Conservation (phyloP, 345 rosid genomes). For the Toxicodendron radicans region DNA sequence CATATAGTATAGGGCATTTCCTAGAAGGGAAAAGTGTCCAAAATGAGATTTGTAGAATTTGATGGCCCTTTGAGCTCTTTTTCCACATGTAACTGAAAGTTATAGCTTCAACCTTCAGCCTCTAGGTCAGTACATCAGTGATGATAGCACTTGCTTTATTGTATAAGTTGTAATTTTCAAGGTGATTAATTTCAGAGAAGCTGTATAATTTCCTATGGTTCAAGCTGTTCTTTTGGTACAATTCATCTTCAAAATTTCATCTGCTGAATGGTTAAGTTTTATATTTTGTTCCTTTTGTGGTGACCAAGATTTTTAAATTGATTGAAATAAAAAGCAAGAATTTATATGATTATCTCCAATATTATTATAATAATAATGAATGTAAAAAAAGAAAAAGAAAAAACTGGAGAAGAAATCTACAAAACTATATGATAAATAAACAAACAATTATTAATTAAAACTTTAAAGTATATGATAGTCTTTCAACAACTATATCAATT, state of each 20-base stretch:
- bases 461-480: background rate
- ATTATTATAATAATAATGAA: background rate
- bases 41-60: background rate
- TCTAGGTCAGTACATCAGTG: constrained; percentile 14
- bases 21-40: background rate
- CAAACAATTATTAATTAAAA: background rate
- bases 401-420: constrained; percentile 25
- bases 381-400: too few species aligned
- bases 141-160: constrained; percentile 17
- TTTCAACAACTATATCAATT: constrained; percentile 16
- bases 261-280: background rate
- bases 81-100: background rate
- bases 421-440: background rate
- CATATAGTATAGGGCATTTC: background rate
- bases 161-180: constrained; percentile 18
- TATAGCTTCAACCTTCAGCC: too few species aligned
- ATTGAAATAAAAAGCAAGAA: too few species aligned
- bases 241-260: background rate
- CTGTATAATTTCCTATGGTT: background rate
- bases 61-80: background rate
- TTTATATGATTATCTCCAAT: too few species aligned
- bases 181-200: constrained; percentile 9
- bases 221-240: background rate
- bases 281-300: background rate
- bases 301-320: background rate